phyloP scores from a whole-genome alignment of 2,329 filamentous ascomycete genomes.

The Colletotrichum eleusines region DNA sequence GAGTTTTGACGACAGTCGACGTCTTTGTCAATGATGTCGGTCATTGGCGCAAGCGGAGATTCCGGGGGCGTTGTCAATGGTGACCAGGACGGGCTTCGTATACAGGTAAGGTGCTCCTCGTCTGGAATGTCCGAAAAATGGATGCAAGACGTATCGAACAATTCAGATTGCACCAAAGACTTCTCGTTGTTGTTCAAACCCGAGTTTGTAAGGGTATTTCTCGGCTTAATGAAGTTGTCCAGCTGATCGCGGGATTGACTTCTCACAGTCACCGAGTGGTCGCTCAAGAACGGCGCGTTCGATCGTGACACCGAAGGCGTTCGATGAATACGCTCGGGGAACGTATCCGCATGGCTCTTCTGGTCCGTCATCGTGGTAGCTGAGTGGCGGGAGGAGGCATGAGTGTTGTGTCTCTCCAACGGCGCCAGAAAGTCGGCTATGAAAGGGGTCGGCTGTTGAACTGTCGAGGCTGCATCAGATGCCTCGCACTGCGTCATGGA shows the following conservation, averaged over 20 bases:
- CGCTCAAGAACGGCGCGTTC: neutral
- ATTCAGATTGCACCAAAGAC: neutral
- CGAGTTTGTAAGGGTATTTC: neutral
- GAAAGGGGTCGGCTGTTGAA: neutral
- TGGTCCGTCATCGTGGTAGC: neutral
- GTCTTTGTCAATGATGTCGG: neutral
- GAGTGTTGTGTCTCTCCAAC: neutral
- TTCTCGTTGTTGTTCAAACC: neutral
- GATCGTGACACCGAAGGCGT: neutral
- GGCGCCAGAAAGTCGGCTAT: no score
- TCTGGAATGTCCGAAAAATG: neutral
- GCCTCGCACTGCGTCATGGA: neutral
- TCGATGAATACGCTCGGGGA: neutral
- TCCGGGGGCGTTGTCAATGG: neutral
- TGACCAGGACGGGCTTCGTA: conserved; percentile 1
- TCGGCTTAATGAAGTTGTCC: neutral
- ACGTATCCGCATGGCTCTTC: neutral
- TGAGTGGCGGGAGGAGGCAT: neutral
- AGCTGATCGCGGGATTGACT: neutral
- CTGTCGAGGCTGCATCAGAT: neutral
- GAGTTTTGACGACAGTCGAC: neutral
- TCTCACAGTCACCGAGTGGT: neutral
- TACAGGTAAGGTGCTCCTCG: neutral
- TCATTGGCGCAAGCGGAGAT: neutral
- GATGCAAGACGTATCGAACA: neutral